Percentiles rank a stretch among this genome's conserved stretches.
Conservation (phyloP, 2,329 filamentous ascomycete genomes). For the Penicillium sp. region DNA sequence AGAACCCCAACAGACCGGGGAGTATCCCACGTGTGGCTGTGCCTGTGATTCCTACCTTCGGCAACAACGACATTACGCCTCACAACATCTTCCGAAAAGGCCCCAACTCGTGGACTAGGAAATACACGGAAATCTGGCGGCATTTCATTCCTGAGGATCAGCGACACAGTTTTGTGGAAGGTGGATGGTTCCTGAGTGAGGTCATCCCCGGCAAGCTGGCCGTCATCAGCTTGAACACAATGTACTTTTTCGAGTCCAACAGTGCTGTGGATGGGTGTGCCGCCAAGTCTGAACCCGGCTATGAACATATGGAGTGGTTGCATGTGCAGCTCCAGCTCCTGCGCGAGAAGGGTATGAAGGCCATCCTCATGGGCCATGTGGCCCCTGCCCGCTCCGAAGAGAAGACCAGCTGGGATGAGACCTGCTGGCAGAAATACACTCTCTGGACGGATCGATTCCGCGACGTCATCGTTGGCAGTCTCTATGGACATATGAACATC, state of each 20-base stretch:
- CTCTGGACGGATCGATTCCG: slow-evolving; percentile 88
- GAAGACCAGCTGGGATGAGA: slow-evolving; percentile 92
- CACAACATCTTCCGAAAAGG: slow-evolving; percentile 89
- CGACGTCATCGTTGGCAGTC: slow-evolving; percentile 74
- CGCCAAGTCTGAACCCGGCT: slow-evolving; percentile 76
- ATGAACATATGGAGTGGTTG: slow-evolving; percentile 94
- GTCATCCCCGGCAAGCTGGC: slow-evolving; percentile 82
- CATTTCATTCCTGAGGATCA: slow-evolving; percentile 90
- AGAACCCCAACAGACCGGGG: slow-evolving; percentile 44
- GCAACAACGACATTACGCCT: slow-evolving; percentile 96
- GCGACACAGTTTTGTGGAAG: slow-evolving; percentile 83
- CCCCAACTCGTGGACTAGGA: slow-evolving; percentile 80
- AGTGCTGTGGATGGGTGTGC: slow-evolving; percentile 89
- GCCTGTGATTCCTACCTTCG: slow-evolving; percentile 84
- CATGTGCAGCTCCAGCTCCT: slow-evolving; percentile 82
- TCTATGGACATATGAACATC: slow-evolving; percentile 98
- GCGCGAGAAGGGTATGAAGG: slow-evolving; percentile 83
- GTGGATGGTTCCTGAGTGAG: slow-evolving; percentile 93
- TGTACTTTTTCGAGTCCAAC: slow-evolving; percentile 95
- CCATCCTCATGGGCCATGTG: slow-evolving; percentile 90
- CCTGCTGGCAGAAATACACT: slow-evolving; percentile 96
- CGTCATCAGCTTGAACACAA: slow-evolving; percentile 90
- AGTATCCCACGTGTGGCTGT: slow-evolving; percentile 60
- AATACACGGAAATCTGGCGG: slow-evolving; percentile 75
- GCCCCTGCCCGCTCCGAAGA: slow-evolving; percentile 81